These are phyloP conservation scores for Aspergillus egyptiacus DNA, from an alignment of 495 filamentous ascomycete genomes.

Conservation along the genomic window DNA sequence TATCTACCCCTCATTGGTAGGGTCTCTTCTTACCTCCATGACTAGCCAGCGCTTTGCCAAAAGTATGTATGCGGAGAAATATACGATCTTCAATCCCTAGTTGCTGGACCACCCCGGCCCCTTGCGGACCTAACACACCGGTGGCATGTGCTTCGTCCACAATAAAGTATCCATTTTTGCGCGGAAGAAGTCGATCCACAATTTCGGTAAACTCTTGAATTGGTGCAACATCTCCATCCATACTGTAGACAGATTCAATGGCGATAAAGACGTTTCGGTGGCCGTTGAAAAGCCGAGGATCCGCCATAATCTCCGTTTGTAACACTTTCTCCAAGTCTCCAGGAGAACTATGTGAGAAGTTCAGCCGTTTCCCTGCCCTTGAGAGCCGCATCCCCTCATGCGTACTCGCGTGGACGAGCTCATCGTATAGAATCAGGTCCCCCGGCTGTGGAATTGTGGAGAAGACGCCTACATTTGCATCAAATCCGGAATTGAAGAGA, in stretches of 20 bases:
- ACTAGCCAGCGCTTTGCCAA: conserved; percentile 70
- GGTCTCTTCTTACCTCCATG: conserved; percentile 57
- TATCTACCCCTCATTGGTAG: neutral
- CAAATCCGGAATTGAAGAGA: conserved; percentile 74
- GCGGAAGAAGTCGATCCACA: conserved; percentile 51
- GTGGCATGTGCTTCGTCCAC: conserved; percentile 78
- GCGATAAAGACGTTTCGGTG: conserved; percentile 53
- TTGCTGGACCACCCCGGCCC: conserved; percentile 61
- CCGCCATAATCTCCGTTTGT: conserved; percentile 22
- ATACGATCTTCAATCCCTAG: conserved; percentile 60
- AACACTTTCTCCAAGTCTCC: conserved; percentile 38
- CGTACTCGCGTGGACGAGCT: conserved; percentile 68
- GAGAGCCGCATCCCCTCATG: conserved; percentile 73
- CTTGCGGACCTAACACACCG: conserved; percentile 57
- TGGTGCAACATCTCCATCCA: conserved; percentile 74
- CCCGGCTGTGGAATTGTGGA: conserved; percentile 60
- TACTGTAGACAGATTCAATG: conserved; percentile 74
- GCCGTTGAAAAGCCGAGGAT: conserved; percentile 28
- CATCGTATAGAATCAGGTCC: conserved; percentile 68
- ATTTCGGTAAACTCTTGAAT: conserved; percentile 51
- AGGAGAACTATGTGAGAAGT: conserved; percentile 60
- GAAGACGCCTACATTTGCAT: conserved; percentile 68
- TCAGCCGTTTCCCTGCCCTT: conserved; percentile 41
- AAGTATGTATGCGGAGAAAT: conserved; percentile 66
- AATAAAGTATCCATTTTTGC: conserved; percentile 58